These are phyloP conservation scores for Rhodotorula sp. DNA, from an alignment of 1,284 basidiomycete genomes.

Conservation along the genomic window DNA sequence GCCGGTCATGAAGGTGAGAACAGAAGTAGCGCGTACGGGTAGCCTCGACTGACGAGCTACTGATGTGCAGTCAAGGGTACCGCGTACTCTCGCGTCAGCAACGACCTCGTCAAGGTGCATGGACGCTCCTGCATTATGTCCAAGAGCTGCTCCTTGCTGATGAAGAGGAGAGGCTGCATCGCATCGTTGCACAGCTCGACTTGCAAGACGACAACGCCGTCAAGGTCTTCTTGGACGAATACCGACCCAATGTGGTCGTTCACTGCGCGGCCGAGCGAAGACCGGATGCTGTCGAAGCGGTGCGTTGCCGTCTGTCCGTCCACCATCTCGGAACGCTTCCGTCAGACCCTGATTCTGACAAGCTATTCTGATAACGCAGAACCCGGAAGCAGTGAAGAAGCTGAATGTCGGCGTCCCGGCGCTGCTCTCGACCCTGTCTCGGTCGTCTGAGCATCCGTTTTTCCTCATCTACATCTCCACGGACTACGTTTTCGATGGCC, in stretches of 20 bases:
- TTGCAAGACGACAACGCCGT: conserved; percentile 59
- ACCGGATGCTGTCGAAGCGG: conserved; percentile 78
- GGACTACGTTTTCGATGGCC: conserved; percentile 86
- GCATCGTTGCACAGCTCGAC: conserved; percentile 55
- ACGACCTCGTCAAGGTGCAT: conserved; percentile 53
- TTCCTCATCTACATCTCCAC: conserved; percentile 39
- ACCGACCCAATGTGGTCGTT: conserved; percentile 72
- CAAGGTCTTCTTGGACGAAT: conserved; percentile 56
- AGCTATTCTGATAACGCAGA: conserved; percentile 49
- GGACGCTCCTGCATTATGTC: neutral
- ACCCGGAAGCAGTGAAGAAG: conserved; percentile 64
- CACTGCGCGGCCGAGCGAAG: conserved; percentile 81
- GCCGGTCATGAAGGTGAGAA: conserved; percentile 29
- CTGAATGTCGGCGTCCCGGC: conserved; percentile 39
- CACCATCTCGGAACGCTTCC: neutral
- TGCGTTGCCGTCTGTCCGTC: conserved; percentile 46
- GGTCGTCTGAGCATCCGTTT: conserved; percentile 17
- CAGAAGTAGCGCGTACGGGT: too few relatives aligned
- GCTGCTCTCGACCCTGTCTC: conserved; percentile 64
- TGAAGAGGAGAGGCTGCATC: too few relatives aligned
- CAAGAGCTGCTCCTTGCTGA: neutral
- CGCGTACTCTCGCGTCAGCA: conserved; percentile 61
- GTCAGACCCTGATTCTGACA: too few relatives aligned
- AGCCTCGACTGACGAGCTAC: neutral
- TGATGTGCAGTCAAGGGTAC: conserved; percentile 57